Evolutionary conservation across 139 green algal genomes (phyloP), one percentile per base, ranked within the genome.

Genomic region (Tetraselmis striata): DNA sequence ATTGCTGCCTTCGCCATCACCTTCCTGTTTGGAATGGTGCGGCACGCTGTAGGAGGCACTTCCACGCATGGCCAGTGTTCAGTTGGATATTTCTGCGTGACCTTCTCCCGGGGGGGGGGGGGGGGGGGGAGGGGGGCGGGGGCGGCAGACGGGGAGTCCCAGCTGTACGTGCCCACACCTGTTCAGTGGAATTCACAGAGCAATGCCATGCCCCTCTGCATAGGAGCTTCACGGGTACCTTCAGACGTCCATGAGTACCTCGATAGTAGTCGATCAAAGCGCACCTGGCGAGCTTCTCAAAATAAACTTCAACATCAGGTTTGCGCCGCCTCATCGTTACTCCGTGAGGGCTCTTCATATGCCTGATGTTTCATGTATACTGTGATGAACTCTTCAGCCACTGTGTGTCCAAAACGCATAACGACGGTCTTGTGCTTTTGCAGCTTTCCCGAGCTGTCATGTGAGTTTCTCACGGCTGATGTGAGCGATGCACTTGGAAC

Each of bases 261-360:
- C 94, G 45, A 85, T 99, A 45, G 84, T 99, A 0, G 94, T 99
- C 0, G 96, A 99, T 85, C 85, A 94, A 59, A 96, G 90, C 75
- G 59, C 89, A n/a, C 91, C 95, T 18, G 95, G 95, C 2, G 96
- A 99, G 75, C 86, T 98, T 31, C 82, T 99, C 11, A 91, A 96
- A 29, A 91, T 99, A 30, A 98, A 98, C 87, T 99, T 99, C 90
- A 98, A 99, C 85, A 88, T 99, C 82, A 97, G 91, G 92, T 92
- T 28, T 1, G 31, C 2, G 1, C 2, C 18, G 5, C 45, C 45
- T 67, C 45, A 5, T 25, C 45, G 18, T 18, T 67, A 25, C 18
- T 67, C 18, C 45, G 45, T 67, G 45, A 25, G 45, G 18, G 45
- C 45, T 67, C 5, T 67, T 67, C 45, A 67, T 25, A 67, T 67